Base-by-base conservation (phyloP, 306 rosid genomes). In the Sesbania bispinosa region DNA sequence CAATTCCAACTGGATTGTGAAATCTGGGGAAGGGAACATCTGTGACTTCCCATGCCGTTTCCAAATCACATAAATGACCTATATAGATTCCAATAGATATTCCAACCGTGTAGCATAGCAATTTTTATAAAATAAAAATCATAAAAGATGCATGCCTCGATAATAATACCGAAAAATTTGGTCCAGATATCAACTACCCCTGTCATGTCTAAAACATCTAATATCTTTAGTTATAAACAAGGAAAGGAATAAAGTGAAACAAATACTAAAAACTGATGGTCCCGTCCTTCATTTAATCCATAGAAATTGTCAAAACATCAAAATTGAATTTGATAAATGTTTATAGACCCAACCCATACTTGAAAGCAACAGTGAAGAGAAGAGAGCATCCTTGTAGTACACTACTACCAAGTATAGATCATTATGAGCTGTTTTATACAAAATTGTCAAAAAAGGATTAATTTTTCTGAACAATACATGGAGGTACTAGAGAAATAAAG, bases 21-120 rank as follows among this genome's bases (percentile, higher is more conserved):
- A 23, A 61, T 58, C 87, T 77, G 71, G 88, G 88, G 93, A 62
- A 81, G 93, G 90, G 82, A 43, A 29, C 70, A 76, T 79, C 82
- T 52, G 45, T 3, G 24, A 10, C 48, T 33, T 11, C 4, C n/a
- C 48, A n/a, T 33, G 53, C 57, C 4, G 7, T 32, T 73, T 38
- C 62, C 43, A 38, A 32, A 36, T 62, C 16, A 48, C 55, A 24
- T n/a, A n/a, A n/a, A n/a, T n/a, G n/a, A n/a, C n/a, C n/a, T n/a
- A n/a, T n/a, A n/a, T n/a, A n/a, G n/a, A n/a, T n/a, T n/a, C n/a
- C n/a, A n/a, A n/a, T n/a, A n/a, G n/a, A n/a, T n/a, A n/a, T n/a
- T n/a, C n/a, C n/a, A n/a, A n/a, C n/a, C n/a, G n/a, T n/a, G n/a
- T n/a, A n/a, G n/a, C n/a, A n/a, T n/a, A n/a, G n/a, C n/a, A n/a